Base-by-base conservation (phyloP, 108 stramenopile genomes). In the Nitzschia inconspicua region DNA sequence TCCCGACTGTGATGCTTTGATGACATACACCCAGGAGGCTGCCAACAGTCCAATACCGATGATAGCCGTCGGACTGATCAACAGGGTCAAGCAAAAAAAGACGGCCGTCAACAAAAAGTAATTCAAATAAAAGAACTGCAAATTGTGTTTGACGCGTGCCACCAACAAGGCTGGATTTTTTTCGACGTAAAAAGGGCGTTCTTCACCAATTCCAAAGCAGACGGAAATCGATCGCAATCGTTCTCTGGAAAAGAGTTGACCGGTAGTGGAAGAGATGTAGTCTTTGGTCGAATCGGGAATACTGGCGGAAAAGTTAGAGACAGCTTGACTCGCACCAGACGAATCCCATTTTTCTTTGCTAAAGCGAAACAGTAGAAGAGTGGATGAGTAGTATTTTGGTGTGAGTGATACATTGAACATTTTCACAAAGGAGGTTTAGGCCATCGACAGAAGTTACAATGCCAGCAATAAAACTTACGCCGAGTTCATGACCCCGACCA, bases 81-180 rank as follows among this genome's bases (percentile, higher is more conserved):
- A 43, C 18, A 94, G 62, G 11, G 87, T 91, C 63, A 90, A 50
- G 27, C 70, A 75, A 28, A 75, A 77, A n/a, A 87, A 69, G 10
- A 91, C 25, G 28, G 65, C 80, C 56, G 83, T 82, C 47, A 88
- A 42, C 28, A 89, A 22, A 1, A 82, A 57, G 53, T 94, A 94
- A 64, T 94, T 94, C 48, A 94, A 65, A 61, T 85, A 91, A 65
- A 94, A 94, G 72, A 91, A 94, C 6, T 57, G 67, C 13, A 91
- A 7, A 68, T 94, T 94, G 76, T 94, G 93, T 29, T 77, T 76
- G 41, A 94, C 14, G 9, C 93, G 76, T 25, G 76, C 83, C 19
- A 85, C 67, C 9, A 89, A 46, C 32, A 94, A 76, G 16, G 80
- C 66, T 2, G 85, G 85, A 9, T 68, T 73, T 19, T 74, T 78